phyloP scores from a whole-genome alignment of 306 rosid genomes.

The Myrica gale region DNA sequence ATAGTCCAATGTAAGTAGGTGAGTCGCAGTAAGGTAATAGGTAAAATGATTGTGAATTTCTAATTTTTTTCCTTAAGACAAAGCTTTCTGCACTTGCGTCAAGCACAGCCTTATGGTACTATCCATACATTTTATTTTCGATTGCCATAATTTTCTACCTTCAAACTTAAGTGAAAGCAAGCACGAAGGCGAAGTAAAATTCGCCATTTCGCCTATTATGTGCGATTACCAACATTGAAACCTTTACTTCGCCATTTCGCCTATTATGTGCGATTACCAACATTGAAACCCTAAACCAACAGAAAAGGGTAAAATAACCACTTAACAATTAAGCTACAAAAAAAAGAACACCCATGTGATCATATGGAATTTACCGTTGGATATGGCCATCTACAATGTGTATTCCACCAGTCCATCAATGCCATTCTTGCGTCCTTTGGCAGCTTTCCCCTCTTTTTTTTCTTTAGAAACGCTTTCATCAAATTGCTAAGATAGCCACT shows the following conservation, averaged over 20 bases:
- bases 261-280: too few species aligned
- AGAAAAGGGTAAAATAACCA: neutral
- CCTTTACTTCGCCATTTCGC: too few species aligned
- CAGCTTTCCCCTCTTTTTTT: conserved; percentile 81
- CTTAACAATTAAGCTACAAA: neutral
- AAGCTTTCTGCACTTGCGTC: neutral
- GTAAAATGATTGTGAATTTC: too few species aligned
- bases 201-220: too few species aligned
- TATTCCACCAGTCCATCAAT: conserved; percentile 69
- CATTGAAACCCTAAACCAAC: neutral
- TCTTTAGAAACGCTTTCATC: conserved; percentile 66
- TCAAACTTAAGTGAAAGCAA: too few species aligned
- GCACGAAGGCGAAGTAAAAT: too few species aligned
- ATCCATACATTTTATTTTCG: too few species aligned
- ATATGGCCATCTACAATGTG: conserved; percentile 82
- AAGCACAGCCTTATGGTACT: neutral
- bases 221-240: too few species aligned
- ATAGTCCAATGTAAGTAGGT: too few species aligned
- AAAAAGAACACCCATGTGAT: neutral
- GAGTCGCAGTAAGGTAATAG: too few species aligned
- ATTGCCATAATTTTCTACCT: too few species aligned
- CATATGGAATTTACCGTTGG: conserved; percentile 57
- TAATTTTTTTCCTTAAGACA: neutral
- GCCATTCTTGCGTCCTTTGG: conserved; percentile 71
- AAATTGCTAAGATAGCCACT: conserved; percentile 73